These are phyloP conservation scores for Coemansia sp. DNA, from an alignment of 192 early-diverging fungal species.

Conservation along the genomic window DNA sequence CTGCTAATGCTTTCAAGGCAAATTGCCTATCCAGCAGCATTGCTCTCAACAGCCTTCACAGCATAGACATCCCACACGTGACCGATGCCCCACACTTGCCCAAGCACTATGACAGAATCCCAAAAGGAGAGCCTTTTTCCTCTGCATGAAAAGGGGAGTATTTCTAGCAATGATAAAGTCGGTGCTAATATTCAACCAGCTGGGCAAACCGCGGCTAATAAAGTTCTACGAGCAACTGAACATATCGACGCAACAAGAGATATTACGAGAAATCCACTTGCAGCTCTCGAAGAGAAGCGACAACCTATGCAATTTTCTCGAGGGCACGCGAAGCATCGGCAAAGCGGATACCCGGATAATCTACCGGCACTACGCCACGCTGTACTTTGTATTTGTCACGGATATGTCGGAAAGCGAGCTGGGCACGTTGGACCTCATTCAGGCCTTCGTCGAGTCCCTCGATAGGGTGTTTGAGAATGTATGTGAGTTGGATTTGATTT, in stretches of 20 bases:
- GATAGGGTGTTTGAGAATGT: conserved; percentile 94
- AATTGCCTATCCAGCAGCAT: too few species aligned
- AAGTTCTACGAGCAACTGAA: conserved; percentile 93
- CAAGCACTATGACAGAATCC: neutral
- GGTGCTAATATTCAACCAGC: conserved; percentile 99
- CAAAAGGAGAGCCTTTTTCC: neutral
- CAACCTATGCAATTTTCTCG: conserved; percentile 88
- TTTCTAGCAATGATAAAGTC: conserved; percentile 74
- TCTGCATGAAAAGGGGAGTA: too few species aligned
- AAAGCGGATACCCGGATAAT: conserved; percentile 87
- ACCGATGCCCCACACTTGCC: neutral
- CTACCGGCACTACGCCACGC: conserved; percentile 93
- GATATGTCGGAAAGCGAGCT: conserved; percentile 95
- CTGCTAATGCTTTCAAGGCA: too few species aligned
- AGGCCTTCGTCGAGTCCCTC: conserved; percentile 94
- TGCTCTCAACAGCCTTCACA: too few species aligned
- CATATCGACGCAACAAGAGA: conserved; percentile 76
- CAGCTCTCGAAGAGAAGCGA: conserved; percentile 85
- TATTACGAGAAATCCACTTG: conserved; percentile 84
- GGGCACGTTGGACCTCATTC: conserved; percentile 94
- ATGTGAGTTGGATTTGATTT: conserved; percentile 95
- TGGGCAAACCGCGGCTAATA: conserved; percentile 90
- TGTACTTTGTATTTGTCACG: conserved; percentile 98
- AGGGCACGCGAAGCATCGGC: conserved; percentile 75
- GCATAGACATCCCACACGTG: too few species aligned